Evolutionary conservation across 352 stramenopile species (phyloP).

Genomic region (Globisporangium nagaii): DNA sequence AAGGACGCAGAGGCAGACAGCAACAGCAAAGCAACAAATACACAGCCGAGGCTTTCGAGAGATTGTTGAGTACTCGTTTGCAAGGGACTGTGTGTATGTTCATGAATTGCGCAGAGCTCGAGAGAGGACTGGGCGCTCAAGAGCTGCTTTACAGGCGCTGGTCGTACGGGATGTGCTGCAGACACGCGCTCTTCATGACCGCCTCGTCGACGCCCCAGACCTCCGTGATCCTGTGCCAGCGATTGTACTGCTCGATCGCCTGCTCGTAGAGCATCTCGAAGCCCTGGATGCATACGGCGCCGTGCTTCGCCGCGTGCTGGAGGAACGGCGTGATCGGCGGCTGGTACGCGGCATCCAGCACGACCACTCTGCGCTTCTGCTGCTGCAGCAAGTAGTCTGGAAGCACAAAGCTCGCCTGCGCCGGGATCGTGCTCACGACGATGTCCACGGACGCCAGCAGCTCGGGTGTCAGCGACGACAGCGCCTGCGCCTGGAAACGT

Average conservation of each 20-base stretch:
- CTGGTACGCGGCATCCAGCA: conserved; percentile 98
- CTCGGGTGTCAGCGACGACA: conserved; percentile 47
- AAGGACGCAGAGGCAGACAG: not conserved
- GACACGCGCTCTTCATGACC: conserved; percentile 53
- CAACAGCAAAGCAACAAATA: not conserved
- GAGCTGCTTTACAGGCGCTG: conserved; percentile 33
- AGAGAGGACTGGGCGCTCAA: too few relatives aligned
- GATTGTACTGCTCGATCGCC: conserved; percentile 94
- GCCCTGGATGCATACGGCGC: conserved; percentile 90
- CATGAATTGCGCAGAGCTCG: not conserved
- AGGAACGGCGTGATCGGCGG: conserved; percentile 93
- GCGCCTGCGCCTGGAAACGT: conserved; percentile 81
- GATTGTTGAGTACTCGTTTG: not conserved
- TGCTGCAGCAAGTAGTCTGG: conserved; percentile 58
- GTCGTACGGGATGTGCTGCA: conserved; percentile 43
- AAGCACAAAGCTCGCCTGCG: conserved; percentile 76
- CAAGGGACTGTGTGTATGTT: not conserved
- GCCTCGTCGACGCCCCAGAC: conserved; percentile 35
- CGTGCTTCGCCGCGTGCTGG: conserved; percentile 76
- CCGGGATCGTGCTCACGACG: conserved; percentile 95
- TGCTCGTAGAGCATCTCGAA: conserved; percentile 99
- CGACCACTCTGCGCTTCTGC: conserved; percentile 52
- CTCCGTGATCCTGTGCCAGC: conserved; percentile 83
- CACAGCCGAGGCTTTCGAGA: not conserved
- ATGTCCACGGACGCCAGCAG: conserved; percentile 68